These are phyloP conservation scores for Parastagonospora nodorum DNA, from an alignment of 2,329 filamentous ascomycete species.

Conservation along the genomic window DNA sequence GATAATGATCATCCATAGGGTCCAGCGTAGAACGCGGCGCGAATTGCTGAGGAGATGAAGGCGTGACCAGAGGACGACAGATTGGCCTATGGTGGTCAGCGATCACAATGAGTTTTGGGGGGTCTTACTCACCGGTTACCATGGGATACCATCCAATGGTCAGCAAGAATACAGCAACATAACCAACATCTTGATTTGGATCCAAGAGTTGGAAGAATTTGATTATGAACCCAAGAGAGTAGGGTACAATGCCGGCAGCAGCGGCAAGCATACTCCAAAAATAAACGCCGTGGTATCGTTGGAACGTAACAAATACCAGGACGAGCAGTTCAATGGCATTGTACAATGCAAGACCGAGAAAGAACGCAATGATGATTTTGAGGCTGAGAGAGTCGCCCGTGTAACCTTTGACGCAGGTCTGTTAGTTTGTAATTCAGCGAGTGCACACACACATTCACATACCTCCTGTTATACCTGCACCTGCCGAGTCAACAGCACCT, in stretches of 20 bases:
- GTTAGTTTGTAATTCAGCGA: neutral
- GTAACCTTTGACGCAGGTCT: constrained; percentile 25
- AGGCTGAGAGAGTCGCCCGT: constrained; percentile 37
- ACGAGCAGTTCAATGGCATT: constrained; percentile 53
- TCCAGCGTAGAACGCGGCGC: constrained; percentile 53
- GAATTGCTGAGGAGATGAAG: constrained; percentile 64
- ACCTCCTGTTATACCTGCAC: constrained; percentile 42
- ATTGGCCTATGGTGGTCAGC: constrained; percentile 52
- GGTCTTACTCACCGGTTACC: constrained; percentile 53
- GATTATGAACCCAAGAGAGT: constrained; percentile 54
- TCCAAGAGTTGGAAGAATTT: constrained; percentile 47
- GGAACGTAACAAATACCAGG: constrained; percentile 55
- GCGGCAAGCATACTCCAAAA: constrained; percentile 56
- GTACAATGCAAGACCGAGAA: constrained; percentile 44
- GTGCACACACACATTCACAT: neutral
- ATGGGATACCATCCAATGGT: constrained; percentile 63
- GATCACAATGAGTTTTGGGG: constrained; percentile 4
- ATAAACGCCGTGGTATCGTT: constrained; percentile 53
- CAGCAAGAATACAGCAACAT: constrained; percentile 51
- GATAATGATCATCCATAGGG: constrained; percentile 63
- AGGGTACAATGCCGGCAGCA: constrained; percentile 52
- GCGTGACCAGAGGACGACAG: constrained; percentile 66
- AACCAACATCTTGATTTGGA: constrained; percentile 26
- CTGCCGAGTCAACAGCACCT: constrained; percentile 32
- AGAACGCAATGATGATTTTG: constrained; percentile 44